Evolutionary conservation across 768 basidiomycete species (phyloP), one percentile per base, ranked within the genome.

Genomic region (Mycena epipterygia): DNA sequence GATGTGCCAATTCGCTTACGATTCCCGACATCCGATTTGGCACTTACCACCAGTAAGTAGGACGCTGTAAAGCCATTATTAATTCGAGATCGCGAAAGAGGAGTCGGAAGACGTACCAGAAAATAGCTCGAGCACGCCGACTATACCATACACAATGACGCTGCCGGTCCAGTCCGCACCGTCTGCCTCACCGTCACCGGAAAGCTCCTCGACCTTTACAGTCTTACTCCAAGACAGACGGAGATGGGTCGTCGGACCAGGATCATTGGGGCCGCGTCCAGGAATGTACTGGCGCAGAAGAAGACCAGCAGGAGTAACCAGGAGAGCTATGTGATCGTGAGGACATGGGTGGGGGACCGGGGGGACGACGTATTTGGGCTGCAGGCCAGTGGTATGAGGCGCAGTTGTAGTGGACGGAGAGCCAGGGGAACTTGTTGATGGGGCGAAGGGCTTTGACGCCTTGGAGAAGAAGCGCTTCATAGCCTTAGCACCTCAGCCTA

Each of bases 261-360:
- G 49, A 73, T 73, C 75, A 52, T 67, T 64, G 39, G 59, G 63
- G 42, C 67, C 74, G 44, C 60, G 71, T 51, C 70, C 83, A 37
- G 80, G 74, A 25, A 83, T 69, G 74, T 89, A 87, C 25, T 91
- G 92, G 49, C 90, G 86, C 61, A 95, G 82, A 57, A 93, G 76
- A n/a, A 96, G 84, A 5, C 93, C 94, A 11, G 88, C 84, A 21
- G 83, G 79, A 1, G 91, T 87, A 5, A 85, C 86, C 44, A 91
- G 76, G 35, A 95, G 70, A n/a, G 87, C 87, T 46, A 96, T 88
- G 69, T 89, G 84, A 52, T 91, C 89, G 76, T 94, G 82, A 9
- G 94, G 92, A 73, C 87, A 88, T 30, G 93, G 93, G 77, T 94
- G 92, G n/a, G 91, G 91, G 17, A 91, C 80, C 3, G 93, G 87